These are phyloP conservation scores for Helicostylum pulchrum DNA, from an alignment of 192 early-diverging fungal species.

Conservation along the genomic window DNA sequence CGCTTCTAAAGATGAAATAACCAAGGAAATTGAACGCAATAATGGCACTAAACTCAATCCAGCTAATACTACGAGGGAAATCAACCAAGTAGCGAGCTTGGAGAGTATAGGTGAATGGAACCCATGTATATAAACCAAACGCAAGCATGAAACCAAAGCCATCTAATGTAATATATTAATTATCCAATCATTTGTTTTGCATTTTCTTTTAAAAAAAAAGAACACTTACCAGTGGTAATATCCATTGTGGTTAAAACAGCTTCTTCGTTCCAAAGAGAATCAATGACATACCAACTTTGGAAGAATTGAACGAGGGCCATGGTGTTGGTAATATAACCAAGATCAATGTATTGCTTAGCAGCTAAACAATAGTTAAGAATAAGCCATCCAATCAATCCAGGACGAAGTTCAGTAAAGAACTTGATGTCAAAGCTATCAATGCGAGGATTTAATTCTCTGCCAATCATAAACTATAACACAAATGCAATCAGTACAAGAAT, in stretches of 20 bases:
- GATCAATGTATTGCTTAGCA: slow-evolving; percentile 65
- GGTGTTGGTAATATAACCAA: slow-evolving; percentile 68
- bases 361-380: slow-evolving; percentile 76
- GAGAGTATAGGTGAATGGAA: slow-evolving; percentile 85
- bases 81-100: slow-evolving; percentile 86
- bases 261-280: slow-evolving; percentile 76
- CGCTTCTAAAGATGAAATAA: slow-evolving; percentile 81
- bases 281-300: slow-evolving; percentile 83
- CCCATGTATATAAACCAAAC: slow-evolving; percentile 83
- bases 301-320: slow-evolving; percentile 76
- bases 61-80: slow-evolving; percentile 60
- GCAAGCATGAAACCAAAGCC: slow-evolving; percentile 92
- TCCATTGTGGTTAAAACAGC: slow-evolving; percentile 94
- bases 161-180: slow-evolving; percentile 42
- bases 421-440: slow-evolving; percentile 85
- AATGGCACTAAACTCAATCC: slow-evolving; percentile 39
- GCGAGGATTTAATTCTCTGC: slow-evolving; percentile 94
- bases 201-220: neutral
- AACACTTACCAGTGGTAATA: slow-evolving; percentile 64
- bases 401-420: slow-evolving; percentile 90
- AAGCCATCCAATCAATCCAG: slow-evolving; percentile 90
- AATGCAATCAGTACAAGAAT: neutral
- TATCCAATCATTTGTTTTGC: neutral
- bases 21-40: slow-evolving; percentile 61
- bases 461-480: slow-evolving; percentile 77